Evolutionary conservation across 208 protist species (phyloP), one percentile per base, ranked within the genome.

Genomic region (Trypanosoma vivax): DNA sequence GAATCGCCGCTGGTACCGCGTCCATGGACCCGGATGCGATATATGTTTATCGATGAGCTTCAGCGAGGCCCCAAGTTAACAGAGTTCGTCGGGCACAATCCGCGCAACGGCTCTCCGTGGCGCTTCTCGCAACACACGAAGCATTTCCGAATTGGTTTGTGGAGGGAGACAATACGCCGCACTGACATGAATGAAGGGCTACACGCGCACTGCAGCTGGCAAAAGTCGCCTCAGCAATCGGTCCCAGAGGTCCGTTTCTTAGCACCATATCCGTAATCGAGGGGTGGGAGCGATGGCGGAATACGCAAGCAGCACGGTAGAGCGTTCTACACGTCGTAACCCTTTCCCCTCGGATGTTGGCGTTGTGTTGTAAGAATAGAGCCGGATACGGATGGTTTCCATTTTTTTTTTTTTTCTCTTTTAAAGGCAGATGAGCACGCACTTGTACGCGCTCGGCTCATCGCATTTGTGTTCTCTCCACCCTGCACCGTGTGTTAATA

Each of bases 31-130:
- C 68, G 76, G 11, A 91, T 94, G 87, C 65, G 70, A 13, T 81
- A 94, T 63, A 89, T 91, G 79, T 88, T 90, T 60, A 90, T 94
- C 34, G 87, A 94, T 48, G 87, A 94, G 73, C 70, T 94, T 38
- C 87, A 94, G 63, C 77, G 87, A 2, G 87, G 87, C 6, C 83
- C 78, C 4, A 77, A 79, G 61, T 43, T 91, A 61, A 90, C 80
- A 16, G 83, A 94, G 60, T 94, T 90, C 54, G 83, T 94, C 11
- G 87, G 87, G n/a, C 74, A 82, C 65, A 94, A 94, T 62, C 83
- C 87, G 23, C 76, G 83, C 25, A 90, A 69, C 40, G 82, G 83
- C 7, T 82, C 76, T n/a, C 74, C 39, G 37, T 94, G 87, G 83
- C 79, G 87, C 47, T 94, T 94, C 65, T 91, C 87, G 25, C 87